Evolutionary conservation across 768 basidiomycete species (phyloP).

Genomic region (Calvatia gigantea): DNA sequence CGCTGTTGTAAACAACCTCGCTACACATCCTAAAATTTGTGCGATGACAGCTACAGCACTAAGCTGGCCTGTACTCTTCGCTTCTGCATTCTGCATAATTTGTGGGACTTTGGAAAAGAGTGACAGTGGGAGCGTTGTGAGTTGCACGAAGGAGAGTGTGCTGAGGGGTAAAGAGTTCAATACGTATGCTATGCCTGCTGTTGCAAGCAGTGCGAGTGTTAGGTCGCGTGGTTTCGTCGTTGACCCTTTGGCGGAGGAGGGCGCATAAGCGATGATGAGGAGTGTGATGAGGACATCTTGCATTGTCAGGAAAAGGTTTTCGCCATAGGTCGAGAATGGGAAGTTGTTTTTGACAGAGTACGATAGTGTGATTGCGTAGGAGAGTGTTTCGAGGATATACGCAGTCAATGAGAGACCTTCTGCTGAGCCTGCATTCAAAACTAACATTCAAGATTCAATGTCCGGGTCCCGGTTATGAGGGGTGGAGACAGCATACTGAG

Average conservation of each 20-base stretch:
- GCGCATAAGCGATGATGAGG: conserved; percentile 72
- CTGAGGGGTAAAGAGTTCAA: conserved; percentile 47
- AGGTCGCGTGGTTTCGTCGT: conserved; percentile 29
- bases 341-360: conserved; percentile 85
- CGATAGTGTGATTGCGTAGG: conserved; percentile 85
- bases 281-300: conserved; percentile 89
- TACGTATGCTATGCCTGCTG: conserved; percentile 25
- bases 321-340: conserved; percentile 97
- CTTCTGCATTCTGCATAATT: conserved; percentile 75
- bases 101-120: conserved; percentile 94
- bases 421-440: conserved; percentile 71
- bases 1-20: conserved; percentile 89
- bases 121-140: conserved; percentile 86
- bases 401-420: conserved; percentile 84
- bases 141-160: conserved; percentile 67
- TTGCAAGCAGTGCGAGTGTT: conserved; percentile 25
- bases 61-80: conserved; percentile 86
- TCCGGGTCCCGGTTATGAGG: background rate
- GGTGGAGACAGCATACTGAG: conserved; percentile 52
- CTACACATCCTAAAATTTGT: conserved; percentile 86
- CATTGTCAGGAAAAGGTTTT: conserved; percentile 89
- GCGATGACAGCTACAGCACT: conserved; percentile 89
- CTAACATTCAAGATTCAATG: conserved; percentile 33
- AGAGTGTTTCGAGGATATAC: conserved; percentile 86
- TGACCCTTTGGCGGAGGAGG: conserved; percentile 17